Conservation (phyloP, 2,329 filamentous ascomycete species). For the Ascocoryne sarcoides region DNA sequence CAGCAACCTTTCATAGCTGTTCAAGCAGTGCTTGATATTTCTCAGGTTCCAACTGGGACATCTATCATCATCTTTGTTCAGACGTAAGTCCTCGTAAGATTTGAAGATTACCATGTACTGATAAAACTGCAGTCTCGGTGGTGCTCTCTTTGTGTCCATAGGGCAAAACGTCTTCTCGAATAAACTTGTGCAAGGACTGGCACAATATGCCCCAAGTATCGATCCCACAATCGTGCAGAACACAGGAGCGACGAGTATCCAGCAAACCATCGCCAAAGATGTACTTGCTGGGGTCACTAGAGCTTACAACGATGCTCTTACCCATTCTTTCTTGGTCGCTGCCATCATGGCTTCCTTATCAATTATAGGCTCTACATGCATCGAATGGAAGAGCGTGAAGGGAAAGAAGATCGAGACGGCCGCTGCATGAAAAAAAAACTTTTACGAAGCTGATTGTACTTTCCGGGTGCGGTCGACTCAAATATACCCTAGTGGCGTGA, state of each 20-base stretch:
- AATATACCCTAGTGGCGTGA: no score
- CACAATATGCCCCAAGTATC: conserved; percentile 34
- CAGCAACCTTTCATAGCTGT: conserved; percentile 1
- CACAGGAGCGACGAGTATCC: conserved; percentile 52
- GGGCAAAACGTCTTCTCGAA: conserved; percentile 40
- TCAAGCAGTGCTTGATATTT: background rate
- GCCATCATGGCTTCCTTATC: conserved; percentile 38
- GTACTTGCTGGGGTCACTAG: conserved; percentile 44
- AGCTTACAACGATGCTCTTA: conserved; percentile 50
- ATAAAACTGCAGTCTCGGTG: conserved; percentile 34
- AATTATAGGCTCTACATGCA: conserved; percentile 35
- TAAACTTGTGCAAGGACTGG: conserved; percentile 30
- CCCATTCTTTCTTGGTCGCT: conserved; percentile 45
- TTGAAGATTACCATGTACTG: background rate
- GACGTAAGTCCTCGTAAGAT: background rate
- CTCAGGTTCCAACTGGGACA: background rate
- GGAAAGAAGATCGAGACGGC: conserved; percentile 28
- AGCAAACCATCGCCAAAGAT: conserved; percentile 39
- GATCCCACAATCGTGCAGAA: conserved; percentile 35
- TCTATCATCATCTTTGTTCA: background rate
- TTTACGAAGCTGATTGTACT: no score
- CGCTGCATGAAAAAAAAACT: conserved; percentile 13
- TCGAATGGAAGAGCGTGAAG: conserved; percentile 49
- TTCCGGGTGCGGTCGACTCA: no score
- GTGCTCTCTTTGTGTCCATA: conserved; percentile 49